Evolutionary conservation across 345 rosid genomes (phyloP).

Genomic region (Hypericum perforatum): DNA sequence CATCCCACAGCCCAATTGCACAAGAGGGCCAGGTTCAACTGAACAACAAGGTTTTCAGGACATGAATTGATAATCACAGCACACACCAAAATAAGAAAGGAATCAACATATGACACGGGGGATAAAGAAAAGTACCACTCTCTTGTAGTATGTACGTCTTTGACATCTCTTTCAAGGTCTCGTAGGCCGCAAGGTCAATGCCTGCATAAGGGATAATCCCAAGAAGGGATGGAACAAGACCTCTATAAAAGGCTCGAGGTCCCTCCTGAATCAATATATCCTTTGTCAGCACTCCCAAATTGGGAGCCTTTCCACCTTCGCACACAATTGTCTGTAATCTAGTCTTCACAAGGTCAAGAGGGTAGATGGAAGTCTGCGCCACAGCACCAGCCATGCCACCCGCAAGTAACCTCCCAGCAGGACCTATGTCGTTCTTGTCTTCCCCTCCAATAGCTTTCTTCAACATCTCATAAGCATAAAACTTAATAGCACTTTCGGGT

Average conservation of each 20-base stretch:
- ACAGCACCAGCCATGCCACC: conserved; percentile 95
- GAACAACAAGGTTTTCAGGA: conserved; percentile 1
- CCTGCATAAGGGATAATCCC: conserved; percentile 96
- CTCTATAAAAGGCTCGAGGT: conserved; percentile 77
- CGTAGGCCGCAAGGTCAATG: conserved; percentile 89
- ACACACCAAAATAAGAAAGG: not conserved
- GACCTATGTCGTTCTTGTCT: conserved; percentile 45
- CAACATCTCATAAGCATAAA: conserved; percentile 65
- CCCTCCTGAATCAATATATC: conserved; percentile 81
- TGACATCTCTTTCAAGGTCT: conserved; percentile 75
- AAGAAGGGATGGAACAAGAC: conserved; percentile 75
- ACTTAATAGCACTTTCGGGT: conserved; percentile 86
- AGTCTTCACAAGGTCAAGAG: conserved; percentile 89
- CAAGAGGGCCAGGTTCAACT: conserved; percentile 76
- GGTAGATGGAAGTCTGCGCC: conserved; percentile 80
- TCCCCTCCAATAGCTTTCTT: conserved; percentile 53
- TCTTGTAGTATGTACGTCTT: conserved; percentile 61
- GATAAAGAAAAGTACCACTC: conserved; percentile 30
- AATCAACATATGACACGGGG: not conserved
- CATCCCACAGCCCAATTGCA: conserved; percentile 85
- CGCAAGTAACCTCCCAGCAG: conserved; percentile 55
- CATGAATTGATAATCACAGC: not conserved
- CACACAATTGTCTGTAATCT: conserved; percentile 62
- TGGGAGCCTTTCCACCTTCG: conserved; percentile 59
- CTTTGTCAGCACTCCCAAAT: conserved; percentile 43